Evolutionary conservation across 1,284 basidiomycete species (phyloP), one percentile per base, ranked within the genome.

Genomic region (Boletus semigastroideus): DNA sequence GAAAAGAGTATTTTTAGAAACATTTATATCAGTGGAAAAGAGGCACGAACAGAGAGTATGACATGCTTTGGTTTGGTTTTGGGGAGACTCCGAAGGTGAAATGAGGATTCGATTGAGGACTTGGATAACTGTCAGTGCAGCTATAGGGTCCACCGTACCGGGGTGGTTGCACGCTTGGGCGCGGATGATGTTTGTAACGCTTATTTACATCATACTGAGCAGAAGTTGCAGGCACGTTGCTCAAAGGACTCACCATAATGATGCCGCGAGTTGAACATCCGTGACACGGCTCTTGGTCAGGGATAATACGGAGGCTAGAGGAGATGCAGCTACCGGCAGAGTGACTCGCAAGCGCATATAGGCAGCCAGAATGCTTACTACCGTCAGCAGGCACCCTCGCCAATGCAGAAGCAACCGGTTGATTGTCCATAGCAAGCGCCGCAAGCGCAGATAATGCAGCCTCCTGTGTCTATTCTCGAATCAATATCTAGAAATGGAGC

Each of bases 361-460:
- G 31, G 52, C 30, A 31, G 28, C 10, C 2, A 27, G 45, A 11
- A 36, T 13, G 51, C 64, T 42, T 41, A 78, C 80, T 63, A 49
- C 72, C 73, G 46, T 78, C 80, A 5, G 63, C 53, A 30, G 66
- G 54, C 3, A 69, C 56, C 56, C 74, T 81, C 1, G 72, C 63
- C 5, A 90, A 67, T 0, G 72, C 73, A 14, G 55, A 61, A 2
- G 86, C 80, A 0, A 87, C 71, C 5, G 68, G 54, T 0, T 75
- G 63, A 54, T 87, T 88, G 52, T 90, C 90, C 60, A 83, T 83
- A 16, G 82, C 76, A 11, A 94, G 67, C 0, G 87, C 76, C 2
- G 84, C 85, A n/a, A 94, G 70, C 0, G 87, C 87, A 20, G 74
- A 76, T 6, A 93, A 68, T 0, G 78, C 82, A 0, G 87, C 86